Percentiles rank a stretch among this genome's conserved stretches.
phyloP scores from a whole-genome alignment of 805 yeast species.

The Lachancea sp. region DNA sequence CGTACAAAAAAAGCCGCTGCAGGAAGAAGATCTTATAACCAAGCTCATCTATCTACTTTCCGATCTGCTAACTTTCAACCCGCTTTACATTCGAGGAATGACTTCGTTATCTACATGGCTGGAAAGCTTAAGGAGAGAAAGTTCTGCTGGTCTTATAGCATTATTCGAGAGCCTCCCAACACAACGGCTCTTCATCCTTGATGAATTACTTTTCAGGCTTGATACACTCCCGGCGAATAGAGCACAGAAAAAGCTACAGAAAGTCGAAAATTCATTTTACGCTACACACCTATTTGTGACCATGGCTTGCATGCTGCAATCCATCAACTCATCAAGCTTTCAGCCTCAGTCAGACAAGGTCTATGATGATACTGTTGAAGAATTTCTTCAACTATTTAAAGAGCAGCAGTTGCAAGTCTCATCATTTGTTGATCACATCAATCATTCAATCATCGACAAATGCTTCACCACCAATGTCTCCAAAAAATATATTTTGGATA shows the following conservation, averaged over 20 bases:
- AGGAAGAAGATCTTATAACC: constrained; percentile 50
- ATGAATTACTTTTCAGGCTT: constrained; percentile 50
- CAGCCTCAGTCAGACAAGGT: constrained; percentile 1
- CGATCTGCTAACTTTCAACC: constrained; percentile 21
- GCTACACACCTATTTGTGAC: constrained; percentile 28
- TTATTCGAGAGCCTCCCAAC: constrained; percentile 39
- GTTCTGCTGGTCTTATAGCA: constrained; percentile 28
- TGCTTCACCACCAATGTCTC: constrained; percentile 27
- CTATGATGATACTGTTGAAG: constrained; percentile 3
- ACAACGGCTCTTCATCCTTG: constrained; percentile 56
- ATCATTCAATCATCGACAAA: constrained; percentile 19
- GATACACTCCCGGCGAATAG: constrained; percentile 45
- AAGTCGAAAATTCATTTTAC: constrained; percentile 13
- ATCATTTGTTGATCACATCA: constrained; percentile 20
- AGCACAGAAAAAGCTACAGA: constrained; percentile 21
- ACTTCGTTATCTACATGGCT: constrained; percentile 15
- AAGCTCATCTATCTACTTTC: constrained; percentile 48
- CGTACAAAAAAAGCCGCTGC: constrained; percentile 18
- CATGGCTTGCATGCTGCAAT: constrained; percentile 23
- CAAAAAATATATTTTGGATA: constrained; percentile 40
- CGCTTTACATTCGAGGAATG: constrained; percentile 9
- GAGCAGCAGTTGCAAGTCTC: constrained; percentile 8
- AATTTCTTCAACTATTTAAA: constrained; percentile 6
- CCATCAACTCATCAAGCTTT: constrained; percentile 16
- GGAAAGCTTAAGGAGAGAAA: constrained; percentile 18